These are phyloP conservation scores for Kwoniella dendrophila DNA, from an alignment of 768 basidiomycete genomes.

Conservation along the genomic window DNA sequence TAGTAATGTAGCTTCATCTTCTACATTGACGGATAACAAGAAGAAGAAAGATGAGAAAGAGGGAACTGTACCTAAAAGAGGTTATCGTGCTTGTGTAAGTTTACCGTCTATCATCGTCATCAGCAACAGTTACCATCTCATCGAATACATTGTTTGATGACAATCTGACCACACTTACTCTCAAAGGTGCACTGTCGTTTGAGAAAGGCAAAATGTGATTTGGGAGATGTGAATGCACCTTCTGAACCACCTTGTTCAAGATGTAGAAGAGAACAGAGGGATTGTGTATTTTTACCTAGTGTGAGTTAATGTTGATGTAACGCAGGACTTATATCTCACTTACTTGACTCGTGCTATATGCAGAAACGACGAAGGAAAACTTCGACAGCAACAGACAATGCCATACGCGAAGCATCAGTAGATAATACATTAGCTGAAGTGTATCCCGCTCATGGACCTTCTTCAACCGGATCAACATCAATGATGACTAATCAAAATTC, in stretches of 20 bases:
- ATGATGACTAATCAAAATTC: not conserved
- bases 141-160: not conserved
- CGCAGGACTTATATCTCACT: no score
- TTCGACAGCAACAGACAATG: conserved; percentile 2
- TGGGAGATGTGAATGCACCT: conserved; percentile 53
- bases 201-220: conserved; percentile 51
- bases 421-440: conserved; percentile 14
- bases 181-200: conserved; percentile 42
- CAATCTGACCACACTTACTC: not conserved
- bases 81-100: conserved; percentile 47
- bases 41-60: conserved; percentile 29
- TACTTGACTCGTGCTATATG: no score
- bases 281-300: conserved; percentile 50
- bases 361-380: conserved; percentile 42
- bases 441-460: conserved; percentile 17
- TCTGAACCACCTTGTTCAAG: conserved; percentile 47
- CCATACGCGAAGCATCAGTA: not conserved
- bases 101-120: not conserved
- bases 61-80: conserved; percentile 37
- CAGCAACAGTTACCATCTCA: no score
- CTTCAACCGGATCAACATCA: conserved; percentile 3
- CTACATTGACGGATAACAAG: conserved; percentile 4
- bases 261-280: conserved; percentile 48
- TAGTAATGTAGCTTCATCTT: not conserved
- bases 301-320: conserved; percentile 23